A percentile compares a stretch with the other conserved stretches of the same genome.
Evolutionary conservation across 2,329 filamentous ascomycete genomes (phyloP).

Genomic region (Colletotrichum gloeosporioides): DNA sequence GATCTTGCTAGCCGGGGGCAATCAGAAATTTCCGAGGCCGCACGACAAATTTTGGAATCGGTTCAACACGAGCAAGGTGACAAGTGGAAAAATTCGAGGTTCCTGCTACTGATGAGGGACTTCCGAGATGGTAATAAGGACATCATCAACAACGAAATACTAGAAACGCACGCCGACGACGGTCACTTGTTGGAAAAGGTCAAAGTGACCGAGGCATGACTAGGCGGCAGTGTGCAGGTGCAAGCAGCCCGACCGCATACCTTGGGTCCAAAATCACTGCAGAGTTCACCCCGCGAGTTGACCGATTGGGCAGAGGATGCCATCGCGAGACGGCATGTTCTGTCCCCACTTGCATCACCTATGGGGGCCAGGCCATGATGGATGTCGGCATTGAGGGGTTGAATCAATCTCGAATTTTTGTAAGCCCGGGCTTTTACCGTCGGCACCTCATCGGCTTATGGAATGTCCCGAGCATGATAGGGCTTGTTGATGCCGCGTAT

Average conservation of each 20-base stretch:
- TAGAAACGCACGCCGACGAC: slow-evolving; percentile 26
- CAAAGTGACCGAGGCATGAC: neutral
- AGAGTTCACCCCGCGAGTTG: neutral
- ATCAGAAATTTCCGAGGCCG: slow-evolving; percentile 45
- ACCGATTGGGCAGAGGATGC: neutral
- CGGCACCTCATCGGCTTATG: too few relatives aligned
- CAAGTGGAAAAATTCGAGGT: slow-evolving; percentile 53
- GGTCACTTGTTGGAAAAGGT: neutral
- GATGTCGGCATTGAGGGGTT: neutral
- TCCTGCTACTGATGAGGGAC: slow-evolving; percentile 49
- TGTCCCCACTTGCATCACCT: neutral
- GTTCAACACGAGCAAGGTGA: slow-evolving; percentile 50
- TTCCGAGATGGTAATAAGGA: slow-evolving; percentile 50
- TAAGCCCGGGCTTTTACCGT: neutral
- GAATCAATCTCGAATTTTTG: neutral
- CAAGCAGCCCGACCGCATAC: too few relatives aligned
- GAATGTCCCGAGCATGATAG: neutral
- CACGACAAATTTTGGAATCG: slow-evolving; percentile 45
- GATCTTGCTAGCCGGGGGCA: neutral
- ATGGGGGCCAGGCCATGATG: neutral
- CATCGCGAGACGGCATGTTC: neutral
- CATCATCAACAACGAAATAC: slow-evolving; percentile 46
- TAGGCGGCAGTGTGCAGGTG: neutral
- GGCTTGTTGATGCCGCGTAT: neutral
- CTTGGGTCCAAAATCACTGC: neutral